Evolutionary conservation across 1,139 yeast genomes (phyloP).

Genomic region (Taphrina wiesneri): DNA sequence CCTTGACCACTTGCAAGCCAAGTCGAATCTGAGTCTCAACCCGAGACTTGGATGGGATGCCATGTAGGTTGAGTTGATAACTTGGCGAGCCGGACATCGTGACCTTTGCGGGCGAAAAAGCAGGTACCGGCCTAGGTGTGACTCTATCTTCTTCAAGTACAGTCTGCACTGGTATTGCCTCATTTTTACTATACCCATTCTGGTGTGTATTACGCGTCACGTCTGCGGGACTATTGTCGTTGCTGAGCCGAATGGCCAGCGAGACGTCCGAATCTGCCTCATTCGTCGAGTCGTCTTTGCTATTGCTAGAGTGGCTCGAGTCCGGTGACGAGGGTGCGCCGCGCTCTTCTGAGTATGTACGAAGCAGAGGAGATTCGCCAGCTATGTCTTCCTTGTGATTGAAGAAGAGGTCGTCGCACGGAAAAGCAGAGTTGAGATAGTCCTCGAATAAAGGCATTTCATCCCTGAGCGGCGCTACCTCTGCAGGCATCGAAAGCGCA

Average conservation of each 20-base stretch:
- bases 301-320: slow-evolving; percentile 12
- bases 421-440: slow-evolving; percentile 19
- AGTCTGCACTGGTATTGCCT: background rate
- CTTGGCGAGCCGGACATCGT: background rate
- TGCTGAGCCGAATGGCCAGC: background rate
- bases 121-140: background rate
- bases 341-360: slow-evolving; percentile 1
- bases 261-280: slow-evolving; percentile 26
- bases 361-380: slow-evolving; percentile 9
- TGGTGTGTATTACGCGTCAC: background rate
- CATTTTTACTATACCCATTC: background rate
- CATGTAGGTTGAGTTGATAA: slow-evolving; percentile 58
- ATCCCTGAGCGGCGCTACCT: background rate
- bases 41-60: slow-evolving; percentile 75
- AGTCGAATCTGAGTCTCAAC: slow-evolving; percentile 94
- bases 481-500: background rate
- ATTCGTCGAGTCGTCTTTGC: slow-evolving; percentile 20
- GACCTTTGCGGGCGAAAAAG: background rate
- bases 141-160: background rate
- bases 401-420: slow-evolving; percentile 31
- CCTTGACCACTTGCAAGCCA: slow-evolving; percentile 59
- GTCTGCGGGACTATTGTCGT: background rate
- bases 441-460: slow-evolving; percentile 21
- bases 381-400: background rate
- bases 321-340: slow-evolving; percentile 23